A percentile compares a stretch with the other conserved stretches of the same genome.
phyloP scores from a whole-genome alignment of 768 basidiomycete species.

The Suillus decipiens region DNA sequence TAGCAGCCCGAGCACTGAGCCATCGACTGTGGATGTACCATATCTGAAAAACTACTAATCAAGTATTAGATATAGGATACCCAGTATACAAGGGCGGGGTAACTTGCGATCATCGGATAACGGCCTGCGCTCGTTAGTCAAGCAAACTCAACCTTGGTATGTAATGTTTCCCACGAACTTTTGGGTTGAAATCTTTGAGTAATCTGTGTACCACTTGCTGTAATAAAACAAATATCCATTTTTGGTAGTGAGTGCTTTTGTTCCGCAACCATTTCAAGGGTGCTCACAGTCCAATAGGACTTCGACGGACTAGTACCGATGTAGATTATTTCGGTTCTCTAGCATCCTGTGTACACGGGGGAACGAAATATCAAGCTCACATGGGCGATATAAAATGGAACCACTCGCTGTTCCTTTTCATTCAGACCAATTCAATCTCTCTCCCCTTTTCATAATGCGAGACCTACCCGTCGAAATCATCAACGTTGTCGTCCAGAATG shows the following conservation, averaged over 20 bases:
- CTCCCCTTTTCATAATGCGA: slow-evolving; percentile 20
- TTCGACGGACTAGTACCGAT: neutral
- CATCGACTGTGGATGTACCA: too few species aligned
- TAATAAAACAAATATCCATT: neutral
- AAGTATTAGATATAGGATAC: too few species aligned
- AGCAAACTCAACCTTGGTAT: too few species aligned
- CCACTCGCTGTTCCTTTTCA: neutral
- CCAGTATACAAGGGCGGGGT: too few species aligned
- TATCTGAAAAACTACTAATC: too few species aligned
- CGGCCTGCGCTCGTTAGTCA: too few species aligned
- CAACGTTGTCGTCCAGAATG: slow-evolving; percentile 23
- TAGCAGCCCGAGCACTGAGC: too few species aligned
- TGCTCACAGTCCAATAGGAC: neutral
- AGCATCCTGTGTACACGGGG: neutral
- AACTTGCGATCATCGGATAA: too few species aligned
- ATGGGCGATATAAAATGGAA: neutral
- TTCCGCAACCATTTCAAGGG: neutral
- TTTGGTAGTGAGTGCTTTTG: neutral
- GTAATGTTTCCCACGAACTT: too few species aligned
- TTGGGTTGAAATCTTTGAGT: too few species aligned
- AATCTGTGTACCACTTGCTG: too few species aligned
- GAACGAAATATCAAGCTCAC: neutral
- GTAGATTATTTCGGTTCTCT: neutral
- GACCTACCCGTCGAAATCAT: slow-evolving; percentile 31
- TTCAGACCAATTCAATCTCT: neutral